A percentile compares a stretch with the other conserved stretches of the same genome.
These are phyloP conservation scores for Silene conica DNA, from an alignment of 148 eudicot species.

Conservation along the genomic window DNA sequence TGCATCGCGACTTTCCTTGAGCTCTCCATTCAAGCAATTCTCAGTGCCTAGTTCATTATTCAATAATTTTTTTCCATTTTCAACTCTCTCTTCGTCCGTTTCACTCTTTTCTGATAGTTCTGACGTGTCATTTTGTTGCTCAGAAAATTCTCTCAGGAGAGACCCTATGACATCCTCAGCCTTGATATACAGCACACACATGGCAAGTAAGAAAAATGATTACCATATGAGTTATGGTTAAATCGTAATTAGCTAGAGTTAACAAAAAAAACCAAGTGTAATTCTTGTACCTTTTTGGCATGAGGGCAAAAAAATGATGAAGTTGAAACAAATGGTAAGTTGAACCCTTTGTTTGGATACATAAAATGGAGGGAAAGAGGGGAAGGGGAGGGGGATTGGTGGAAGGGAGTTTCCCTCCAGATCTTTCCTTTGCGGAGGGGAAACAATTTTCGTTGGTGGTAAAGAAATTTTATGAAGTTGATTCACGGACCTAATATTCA, in stretches of 20 bases:
- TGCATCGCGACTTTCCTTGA: constrained; percentile 25
- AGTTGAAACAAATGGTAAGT: neutral
- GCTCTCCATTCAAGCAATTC: constrained; percentile 26
- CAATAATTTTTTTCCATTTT: constrained; percentile 23
- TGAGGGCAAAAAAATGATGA: neutral
- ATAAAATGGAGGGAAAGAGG: too few species aligned
- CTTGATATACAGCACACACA: constrained; percentile 27
- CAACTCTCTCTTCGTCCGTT: constrained; percentile 27
- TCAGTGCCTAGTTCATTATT: constrained; percentile 28
- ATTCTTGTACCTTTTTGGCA: neutral
- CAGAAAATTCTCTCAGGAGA: constrained; percentile 61
- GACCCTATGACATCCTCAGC: constrained; percentile 87
- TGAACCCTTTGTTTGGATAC: too few species aligned
- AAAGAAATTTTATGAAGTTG: neutral
- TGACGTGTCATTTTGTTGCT: constrained; percentile 35
- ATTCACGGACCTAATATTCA: neutral
- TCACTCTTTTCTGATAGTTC: constrained; percentile 26
- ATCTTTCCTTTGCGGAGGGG: too few species aligned
- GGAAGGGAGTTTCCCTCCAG: too few species aligned
- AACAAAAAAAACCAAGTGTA: neutral
- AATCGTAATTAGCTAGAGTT: neutral
- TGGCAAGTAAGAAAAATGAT: neutral
- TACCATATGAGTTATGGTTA: neutral
- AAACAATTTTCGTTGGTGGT: neutral
- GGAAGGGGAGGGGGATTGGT: too few species aligned